Conservation (phyloP, 169 alveolate genomes). For the Eimeria sp. region DNA sequence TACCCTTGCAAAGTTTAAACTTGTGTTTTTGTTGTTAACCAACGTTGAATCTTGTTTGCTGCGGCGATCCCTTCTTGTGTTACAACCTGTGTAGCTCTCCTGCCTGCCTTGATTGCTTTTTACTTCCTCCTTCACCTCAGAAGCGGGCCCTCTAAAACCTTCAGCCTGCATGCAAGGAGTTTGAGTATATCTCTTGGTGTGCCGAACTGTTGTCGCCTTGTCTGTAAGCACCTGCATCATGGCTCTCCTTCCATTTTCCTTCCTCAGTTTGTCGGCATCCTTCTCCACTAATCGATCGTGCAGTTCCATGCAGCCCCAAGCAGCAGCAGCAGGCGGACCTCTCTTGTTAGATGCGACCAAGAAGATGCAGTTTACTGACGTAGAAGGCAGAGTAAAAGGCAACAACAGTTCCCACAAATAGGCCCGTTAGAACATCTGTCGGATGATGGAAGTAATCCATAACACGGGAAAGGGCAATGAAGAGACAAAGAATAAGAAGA, state of each 20-base stretch:
- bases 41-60: neutral
- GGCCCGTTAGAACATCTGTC: constrained; percentile 70
- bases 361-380: constrained; percentile 48
- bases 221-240: neutral
- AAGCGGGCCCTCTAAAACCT: neutral
- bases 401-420: constrained; percentile 28
- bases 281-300: neutral
- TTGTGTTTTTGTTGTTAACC: no score
- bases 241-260: neutral
- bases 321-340: neutral
- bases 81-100: no score
- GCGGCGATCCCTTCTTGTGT: no score
- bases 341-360: neutral
- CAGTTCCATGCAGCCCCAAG: neutral
- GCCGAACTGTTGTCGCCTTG: neutral
- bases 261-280: neutral
- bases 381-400: constrained; percentile 58
- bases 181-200: neutral
- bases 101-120: neutral
- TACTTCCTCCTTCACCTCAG: neutral
- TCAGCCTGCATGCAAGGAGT: neutral
- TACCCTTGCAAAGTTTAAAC: neutral
- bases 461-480: constrained; percentile 79
- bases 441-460: constrained; percentile 77
- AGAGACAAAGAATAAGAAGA: constrained; percentile 34